Percentiles rank a stretch among this genome's conserved stretches.
Evolutionary conservation across 441 rosid species (phyloP).

Genomic region (Pelargonium myrrhifolium): DNA sequence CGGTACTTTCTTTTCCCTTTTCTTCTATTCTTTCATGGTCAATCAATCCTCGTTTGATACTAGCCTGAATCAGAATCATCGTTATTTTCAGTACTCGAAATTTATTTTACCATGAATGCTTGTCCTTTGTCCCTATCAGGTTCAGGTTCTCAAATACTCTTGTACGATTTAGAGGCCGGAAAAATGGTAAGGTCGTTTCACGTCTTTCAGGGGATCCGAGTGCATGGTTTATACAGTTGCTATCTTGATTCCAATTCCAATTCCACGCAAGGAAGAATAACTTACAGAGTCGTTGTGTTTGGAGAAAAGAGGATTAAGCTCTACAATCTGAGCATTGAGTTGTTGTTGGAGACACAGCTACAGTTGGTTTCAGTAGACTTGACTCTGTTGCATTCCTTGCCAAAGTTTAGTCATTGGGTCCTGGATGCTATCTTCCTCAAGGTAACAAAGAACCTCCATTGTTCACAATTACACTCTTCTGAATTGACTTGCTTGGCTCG

Average conservation of each 20-base stretch:
- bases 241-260: background rate
- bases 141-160: slow-evolving; percentile 68
- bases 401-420: slow-evolving; percentile 79
- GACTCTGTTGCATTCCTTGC: slow-evolving; percentile 45
- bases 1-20: slow-evolving; percentile 29
- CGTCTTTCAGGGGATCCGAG: slow-evolving; percentile 76
- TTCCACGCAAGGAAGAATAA: slow-evolving; percentile 16
- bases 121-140: slow-evolving; percentile 32
- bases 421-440: slow-evolving; percentile 66
- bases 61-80: background rate
- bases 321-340: slow-evolving; percentile 32
- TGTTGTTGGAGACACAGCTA: slow-evolving; percentile 14
- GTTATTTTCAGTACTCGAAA: background rate
- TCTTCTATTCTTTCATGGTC: background rate
- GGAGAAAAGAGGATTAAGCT: slow-evolving; percentile 83
- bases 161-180: slow-evolving; percentile 52
- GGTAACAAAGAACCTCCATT: slow-evolving; percentile 29
- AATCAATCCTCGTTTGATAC: background rate
- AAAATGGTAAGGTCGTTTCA: slow-evolving; percentile 49
- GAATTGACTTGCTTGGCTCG: background rate
- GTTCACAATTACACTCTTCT: background rate
- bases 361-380: slow-evolving; percentile 30
- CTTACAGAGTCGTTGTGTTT: slow-evolving; percentile 43
- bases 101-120: background rate
- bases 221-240: slow-evolving; percentile 63